These are phyloP conservation scores for Pleodorina starrii DNA, from an alignment of 139 green algal genomes.

Conservation along the genomic window DNA sequence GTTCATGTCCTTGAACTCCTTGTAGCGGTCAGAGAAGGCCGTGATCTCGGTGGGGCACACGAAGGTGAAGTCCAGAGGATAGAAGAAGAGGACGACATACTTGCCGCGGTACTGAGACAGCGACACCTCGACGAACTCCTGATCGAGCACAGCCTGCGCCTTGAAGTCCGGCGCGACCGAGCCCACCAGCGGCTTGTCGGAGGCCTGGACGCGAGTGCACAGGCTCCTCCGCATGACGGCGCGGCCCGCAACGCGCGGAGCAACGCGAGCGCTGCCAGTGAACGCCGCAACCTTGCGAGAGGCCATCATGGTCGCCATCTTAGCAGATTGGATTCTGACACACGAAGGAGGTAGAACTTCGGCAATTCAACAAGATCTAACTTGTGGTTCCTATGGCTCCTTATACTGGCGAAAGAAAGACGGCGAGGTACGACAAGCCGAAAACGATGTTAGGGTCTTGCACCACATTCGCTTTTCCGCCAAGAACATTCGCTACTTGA, in stretches of 20 bases:
- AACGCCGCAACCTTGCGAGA: background rate
- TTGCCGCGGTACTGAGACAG: conserved; percentile 96
- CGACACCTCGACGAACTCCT: conserved; percentile 94
- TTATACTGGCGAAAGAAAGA: no score
- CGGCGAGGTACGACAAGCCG: no score
- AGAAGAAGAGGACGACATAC: conserved; percentile 99
- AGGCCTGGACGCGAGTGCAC: background rate
- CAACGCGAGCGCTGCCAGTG: background rate
- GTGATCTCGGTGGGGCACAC: conserved; percentile 97
- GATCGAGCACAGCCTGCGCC: conserved; percentile 79
- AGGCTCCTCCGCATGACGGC: conserved; percentile 22
- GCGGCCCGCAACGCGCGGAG: background rate
- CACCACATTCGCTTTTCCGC: no score
- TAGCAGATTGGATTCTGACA: no score
- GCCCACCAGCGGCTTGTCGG: conserved; percentile 80
- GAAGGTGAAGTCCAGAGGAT: conserved; percentile 94
- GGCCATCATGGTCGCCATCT: conserved; percentile 22
- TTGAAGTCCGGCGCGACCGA: conserved; percentile 92
- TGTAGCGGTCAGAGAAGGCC: conserved; percentile 95
- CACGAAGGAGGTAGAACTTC: no score
- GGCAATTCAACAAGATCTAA: no score
- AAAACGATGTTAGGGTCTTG: no score
- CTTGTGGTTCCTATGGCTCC: no score
- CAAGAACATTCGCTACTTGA: no score
- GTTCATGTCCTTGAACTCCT: conserved; percentile 92